Conservation (phyloP, 768 basidiomycete species). For the Tricholomella constricta region DNA sequence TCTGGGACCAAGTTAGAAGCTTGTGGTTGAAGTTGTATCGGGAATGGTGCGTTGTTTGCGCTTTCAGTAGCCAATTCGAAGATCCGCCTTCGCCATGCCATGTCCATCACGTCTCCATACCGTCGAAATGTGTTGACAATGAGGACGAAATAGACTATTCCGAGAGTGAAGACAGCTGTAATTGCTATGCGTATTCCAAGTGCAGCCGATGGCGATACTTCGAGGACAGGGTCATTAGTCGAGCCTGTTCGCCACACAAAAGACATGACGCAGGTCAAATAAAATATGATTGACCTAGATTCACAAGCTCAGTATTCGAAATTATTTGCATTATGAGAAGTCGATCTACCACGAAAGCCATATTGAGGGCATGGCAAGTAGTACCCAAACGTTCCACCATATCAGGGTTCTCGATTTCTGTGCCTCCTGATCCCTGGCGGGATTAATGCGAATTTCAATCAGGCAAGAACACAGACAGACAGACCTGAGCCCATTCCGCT, state of each 20-base stretch:
- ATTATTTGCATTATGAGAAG: not conserved
- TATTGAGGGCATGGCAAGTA: conserved; percentile 63
- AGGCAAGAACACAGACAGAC: conserved; percentile 3
- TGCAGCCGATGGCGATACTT: conserved; percentile 32
- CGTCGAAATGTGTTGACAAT: conserved; percentile 52
- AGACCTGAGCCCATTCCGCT: conserved; percentile 71
- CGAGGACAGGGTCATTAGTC: conserved; percentile 42
- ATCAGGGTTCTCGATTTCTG: conserved; percentile 32
- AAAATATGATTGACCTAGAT: conserved; percentile 65
- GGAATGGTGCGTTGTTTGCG: not conserved
- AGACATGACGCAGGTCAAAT: conserved; percentile 60
- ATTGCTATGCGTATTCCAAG: conserved; percentile 58
- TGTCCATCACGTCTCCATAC: conserved; percentile 43
- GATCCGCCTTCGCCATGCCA: conserved; percentile 25
- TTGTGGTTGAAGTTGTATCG: no score
- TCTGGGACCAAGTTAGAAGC: not conserved
- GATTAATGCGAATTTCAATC: not conserved
- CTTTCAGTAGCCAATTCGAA: not conserved
- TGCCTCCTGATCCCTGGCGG: conserved; percentile 50
- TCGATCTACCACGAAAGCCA: conserved; percentile 65
- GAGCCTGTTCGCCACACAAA: conserved; percentile 75
- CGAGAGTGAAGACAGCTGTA: conserved; percentile 54
- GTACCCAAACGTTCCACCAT: conserved; percentile 63
- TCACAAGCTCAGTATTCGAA: not conserved
- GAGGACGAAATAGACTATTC: conserved; percentile 52